Percentiles rank a stretch among this genome's conserved stretches.
These are phyloP conservation scores for Glycine tomentella DNA, from an alignment of 306 rosid species.

Conservation along the genomic window DNA sequence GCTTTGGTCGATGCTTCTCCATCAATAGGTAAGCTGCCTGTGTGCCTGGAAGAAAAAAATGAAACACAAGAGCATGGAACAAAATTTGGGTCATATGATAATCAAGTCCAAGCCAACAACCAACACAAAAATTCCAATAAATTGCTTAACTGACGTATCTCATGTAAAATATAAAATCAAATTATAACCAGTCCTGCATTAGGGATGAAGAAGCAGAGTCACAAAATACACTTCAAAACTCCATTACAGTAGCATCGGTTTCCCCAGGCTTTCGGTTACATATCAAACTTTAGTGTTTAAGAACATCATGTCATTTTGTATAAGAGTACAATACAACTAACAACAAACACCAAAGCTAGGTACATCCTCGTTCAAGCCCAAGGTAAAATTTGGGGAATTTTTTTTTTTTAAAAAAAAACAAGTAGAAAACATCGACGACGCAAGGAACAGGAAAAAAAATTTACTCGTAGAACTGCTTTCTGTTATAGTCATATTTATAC, in stretches of 20 bases:
- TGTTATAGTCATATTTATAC: slow-evolving; percentile 77
- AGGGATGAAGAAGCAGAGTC: too few relatives aligned
- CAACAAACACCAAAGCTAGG: neutral
- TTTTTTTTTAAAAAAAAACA: neutral
- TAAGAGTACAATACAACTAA: slow-evolving; percentile 15
- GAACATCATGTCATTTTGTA: neutral
- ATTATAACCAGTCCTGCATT: too few relatives aligned
- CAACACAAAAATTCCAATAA: slow-evolving; percentile 16
- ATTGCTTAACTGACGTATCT: too few relatives aligned
- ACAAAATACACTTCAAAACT: too few relatives aligned
- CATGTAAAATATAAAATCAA: too few relatives aligned
- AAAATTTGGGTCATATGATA: slow-evolving; percentile 1
- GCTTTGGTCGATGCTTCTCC: slow-evolving; percentile 85
- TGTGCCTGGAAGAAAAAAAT: slow-evolving; percentile 56
- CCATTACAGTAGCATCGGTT: too few relatives aligned
- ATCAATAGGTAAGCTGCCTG: slow-evolving; percentile 67
- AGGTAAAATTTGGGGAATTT: neutral
- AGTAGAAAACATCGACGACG: too few relatives aligned
- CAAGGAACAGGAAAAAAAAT: slow-evolving; percentile 30
- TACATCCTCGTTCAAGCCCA: neutral
- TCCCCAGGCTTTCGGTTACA: too few relatives aligned
- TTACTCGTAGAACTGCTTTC: slow-evolving; percentile 73
- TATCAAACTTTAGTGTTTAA: neutral
- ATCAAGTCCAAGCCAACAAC: slow-evolving; percentile 26
- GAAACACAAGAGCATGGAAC: slow-evolving; percentile 18